A percentile compares a stretch with the other conserved stretches of the same genome.
Conservation (phyloP, 2,329 filamentous ascomycete genomes). For the Pseudonectria foliicola region DNA sequence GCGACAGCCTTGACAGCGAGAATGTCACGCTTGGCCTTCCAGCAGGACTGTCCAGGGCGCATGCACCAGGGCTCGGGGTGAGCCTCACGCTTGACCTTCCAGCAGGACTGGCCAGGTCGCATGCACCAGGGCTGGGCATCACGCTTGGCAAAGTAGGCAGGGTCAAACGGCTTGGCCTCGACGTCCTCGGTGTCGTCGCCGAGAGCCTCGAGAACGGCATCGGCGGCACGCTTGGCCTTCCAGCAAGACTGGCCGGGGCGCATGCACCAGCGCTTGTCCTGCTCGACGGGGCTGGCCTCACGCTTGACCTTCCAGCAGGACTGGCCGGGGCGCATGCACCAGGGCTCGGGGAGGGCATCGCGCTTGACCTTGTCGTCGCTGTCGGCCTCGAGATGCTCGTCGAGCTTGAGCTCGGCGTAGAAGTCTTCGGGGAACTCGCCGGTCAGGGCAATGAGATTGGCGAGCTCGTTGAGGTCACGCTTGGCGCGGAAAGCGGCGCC, state of each 20-base stretch:
- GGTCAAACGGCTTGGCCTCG: constrained; percentile 24
- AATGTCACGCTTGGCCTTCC: constrained; percentile 32
- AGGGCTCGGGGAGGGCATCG: constrained; percentile 4
- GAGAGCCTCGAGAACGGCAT: constrained; percentile 27
- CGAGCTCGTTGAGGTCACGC: constrained; percentile 32
- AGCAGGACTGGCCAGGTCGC: constrained; percentile 27
- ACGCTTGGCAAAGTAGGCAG: constrained; percentile 28
- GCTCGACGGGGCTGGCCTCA: constrained; percentile 3
- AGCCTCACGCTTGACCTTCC: constrained; percentile 22
- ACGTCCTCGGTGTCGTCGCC: constrained; percentile 9
- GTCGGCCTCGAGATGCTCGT: constrained; percentile 21
- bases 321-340: constrained; percentile 25
- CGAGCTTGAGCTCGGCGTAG: constrained; percentile 26
- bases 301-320: constrained; percentile 33
- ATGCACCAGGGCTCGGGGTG: constrained; percentile 20
- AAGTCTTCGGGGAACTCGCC: constrained; percentile 23
- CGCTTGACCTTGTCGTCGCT: constrained; percentile 12
- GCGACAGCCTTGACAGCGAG: constrained; percentile 20
- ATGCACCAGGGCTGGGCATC: constrained; percentile 21
- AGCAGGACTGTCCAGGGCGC: constrained; percentile 27
- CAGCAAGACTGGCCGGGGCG: constrained; percentile 30
- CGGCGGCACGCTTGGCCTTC: constrained; percentile 32
- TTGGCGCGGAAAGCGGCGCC: constrained; percentile 31
- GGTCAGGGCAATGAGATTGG: constrained; percentile 27
- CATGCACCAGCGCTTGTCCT: constrained; percentile 28